Evolutionary conservation across 2,329 filamentous ascomycete genomes (phyloP), one percentile per base, ranked within the genome.

Genomic region (Pseudohalonectria lignicola): DNA sequence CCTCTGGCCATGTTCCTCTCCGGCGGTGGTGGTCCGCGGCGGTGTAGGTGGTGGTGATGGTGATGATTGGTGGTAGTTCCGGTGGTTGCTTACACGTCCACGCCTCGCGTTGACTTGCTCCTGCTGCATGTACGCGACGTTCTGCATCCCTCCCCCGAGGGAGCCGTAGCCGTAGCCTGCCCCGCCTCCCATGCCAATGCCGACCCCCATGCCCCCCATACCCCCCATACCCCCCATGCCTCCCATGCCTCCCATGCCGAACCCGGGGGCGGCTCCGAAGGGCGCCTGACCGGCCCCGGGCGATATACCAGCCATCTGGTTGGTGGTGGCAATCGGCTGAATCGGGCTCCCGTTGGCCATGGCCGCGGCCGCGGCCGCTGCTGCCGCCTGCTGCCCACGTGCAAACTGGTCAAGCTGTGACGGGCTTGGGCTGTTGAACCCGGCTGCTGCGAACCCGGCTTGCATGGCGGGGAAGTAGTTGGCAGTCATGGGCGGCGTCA

Each of bases 401-500:
- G 72, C 69, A 50, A 71, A 78, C 47, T 74, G 71, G 26, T 79
- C 74, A 35, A 72, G 56, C 1, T 7, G 12, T 4, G 66, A 56
- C 7, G 70, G 60, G 45, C 61, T 64, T 26, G 65, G 51, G 40
- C 56, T 62, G 45, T 60, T 65, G 48, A 69, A 78, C n/a, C 60
- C 64, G n/a, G 60, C 63, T 47, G 60, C 63, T 26, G 35, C 21
- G 48, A 69, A 77, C 1, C 69, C 69, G 28, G 66, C 61, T 51
- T 70, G 73, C 64, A 79, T 69, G 7, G 60, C 53, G 4, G 71
- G 66, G 49, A 69, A 79, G 54, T 65, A 76, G 52, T 69, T 74
- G 51, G 68, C 73, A 51, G 63, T 69, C 60, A 76, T 67, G 9
- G 67, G 67, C 11, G 71, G 69, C 2, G 60, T 58, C 8, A 63